These are phyloP conservation scores for Plasmodium chabaudi DNA, from an alignment of 169 alveolate genomes.

Conservation along the genomic window DNA sequence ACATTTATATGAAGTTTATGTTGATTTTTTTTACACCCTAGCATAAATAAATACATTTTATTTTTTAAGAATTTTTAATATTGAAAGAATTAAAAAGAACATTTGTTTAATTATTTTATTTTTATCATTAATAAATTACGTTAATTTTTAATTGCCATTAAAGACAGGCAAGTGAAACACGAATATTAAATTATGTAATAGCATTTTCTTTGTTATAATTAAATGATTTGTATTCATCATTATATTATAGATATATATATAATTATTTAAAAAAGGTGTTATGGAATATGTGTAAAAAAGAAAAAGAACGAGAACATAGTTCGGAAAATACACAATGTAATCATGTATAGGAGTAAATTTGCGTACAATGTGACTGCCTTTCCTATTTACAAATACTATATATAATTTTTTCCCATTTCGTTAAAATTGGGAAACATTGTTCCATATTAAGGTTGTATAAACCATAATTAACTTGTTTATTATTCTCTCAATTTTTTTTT, in stretches of 20 bases:
- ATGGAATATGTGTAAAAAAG: not conserved
- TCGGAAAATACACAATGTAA: not conserved
- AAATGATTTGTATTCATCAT: not conserved
- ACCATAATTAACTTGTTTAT: no score
- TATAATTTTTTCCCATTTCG: no score
- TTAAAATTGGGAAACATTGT: no score
- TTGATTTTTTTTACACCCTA: not conserved
- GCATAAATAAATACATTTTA: conserved; percentile 4
- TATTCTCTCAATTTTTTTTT: no score
- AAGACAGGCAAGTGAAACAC: not conserved
- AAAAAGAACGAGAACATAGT: not conserved
- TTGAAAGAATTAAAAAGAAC: conserved; percentile 17
- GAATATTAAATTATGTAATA: no score
- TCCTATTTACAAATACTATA: no score
- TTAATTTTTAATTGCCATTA: not conserved
- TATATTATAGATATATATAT: not conserved
- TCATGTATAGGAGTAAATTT: no score
- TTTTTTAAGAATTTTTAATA: not conserved
- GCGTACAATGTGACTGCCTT: no score
- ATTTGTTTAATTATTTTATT: conserved; percentile 5
- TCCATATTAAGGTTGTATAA: no score
- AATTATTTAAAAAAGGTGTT: not conserved
- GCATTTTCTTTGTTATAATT: not conserved
- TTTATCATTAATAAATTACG: not conserved
- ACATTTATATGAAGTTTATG: conserved; percentile 5